phyloP scores from a whole-genome alignment of 2,329 filamentous ascomycete genomes.

The Pseudonectria foliicola region DNA sequence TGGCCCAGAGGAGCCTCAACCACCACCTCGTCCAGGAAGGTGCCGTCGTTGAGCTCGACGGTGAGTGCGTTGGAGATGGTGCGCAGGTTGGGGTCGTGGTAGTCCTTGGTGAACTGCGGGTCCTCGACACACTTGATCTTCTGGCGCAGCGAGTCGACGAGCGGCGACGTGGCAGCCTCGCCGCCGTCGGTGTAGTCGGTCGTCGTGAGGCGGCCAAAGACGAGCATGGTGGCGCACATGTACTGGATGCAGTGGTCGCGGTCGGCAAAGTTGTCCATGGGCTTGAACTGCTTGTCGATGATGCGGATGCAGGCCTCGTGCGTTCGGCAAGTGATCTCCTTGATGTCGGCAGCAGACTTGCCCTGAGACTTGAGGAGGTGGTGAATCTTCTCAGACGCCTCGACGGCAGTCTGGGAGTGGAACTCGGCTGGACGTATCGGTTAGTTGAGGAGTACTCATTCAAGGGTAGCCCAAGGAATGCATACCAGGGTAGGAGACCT shows the following conservation, averaged over 20 bases:
- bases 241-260: slow-evolving; percentile 99
- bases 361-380: slow-evolving; percentile 73
- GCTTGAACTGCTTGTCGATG: slow-evolving; percentile 99
- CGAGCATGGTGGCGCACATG: slow-evolving; percentile 96
- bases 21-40: slow-evolving; percentile 79
- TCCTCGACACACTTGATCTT: slow-evolving; percentile 97
- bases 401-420: slow-evolving; percentile 97
- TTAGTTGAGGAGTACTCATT: background rate
- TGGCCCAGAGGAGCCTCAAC: slow-evolving; percentile 95
- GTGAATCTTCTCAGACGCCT: slow-evolving; percentile 85
- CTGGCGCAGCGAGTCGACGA: slow-evolving; percentile 86
- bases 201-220: slow-evolving; percentile 87
- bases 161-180: slow-evolving; percentile 82
- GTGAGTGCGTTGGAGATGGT: slow-evolving; percentile 97
- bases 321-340: slow-evolving; percentile 85
- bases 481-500: slow-evolving; percentile 93
- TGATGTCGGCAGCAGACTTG: slow-evolving; percentile 91
- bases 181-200: slow-evolving; percentile 88
- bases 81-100: slow-evolving; percentile 87
- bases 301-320: slow-evolving; percentile 98
- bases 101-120: slow-evolving; percentile 86
- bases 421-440: slow-evolving; percentile 60
- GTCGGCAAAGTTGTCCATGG: slow-evolving; percentile 99
- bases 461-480: slow-evolving; percentile 3
- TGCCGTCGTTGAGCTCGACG: slow-evolving; percentile 91